Percentiles rank a stretch among this genome's conserved stretches.
Conservation (phyloP, 495 filamentous ascomycete species). For the Aspergillus asperescens region DNA sequence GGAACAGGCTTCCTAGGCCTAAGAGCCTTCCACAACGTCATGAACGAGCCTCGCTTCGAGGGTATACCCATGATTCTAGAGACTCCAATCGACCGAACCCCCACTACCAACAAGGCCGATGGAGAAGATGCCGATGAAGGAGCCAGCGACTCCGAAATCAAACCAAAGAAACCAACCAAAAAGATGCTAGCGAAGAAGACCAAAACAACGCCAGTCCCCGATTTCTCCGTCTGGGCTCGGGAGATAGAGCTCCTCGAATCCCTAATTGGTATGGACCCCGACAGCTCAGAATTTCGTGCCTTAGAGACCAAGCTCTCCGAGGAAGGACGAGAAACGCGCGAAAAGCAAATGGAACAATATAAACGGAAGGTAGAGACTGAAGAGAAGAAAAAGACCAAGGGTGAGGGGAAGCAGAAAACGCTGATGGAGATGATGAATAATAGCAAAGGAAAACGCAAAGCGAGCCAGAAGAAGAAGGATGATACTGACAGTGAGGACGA, state of each 20-base stretch:
- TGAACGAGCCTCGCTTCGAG: constrained; percentile 75
- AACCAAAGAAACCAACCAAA: constrained; percentile 14
- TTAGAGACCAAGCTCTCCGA: constrained; percentile 61
- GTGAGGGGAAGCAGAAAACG: constrained; percentile 31
- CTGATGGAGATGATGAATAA: constrained; percentile 38
- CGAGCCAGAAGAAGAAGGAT: constrained; percentile 3
- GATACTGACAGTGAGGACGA: constrained; percentile 17
- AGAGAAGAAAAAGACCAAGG: constrained; percentile 45
- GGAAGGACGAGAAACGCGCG: constrained; percentile 62
- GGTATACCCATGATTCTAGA: constrained; percentile 88
- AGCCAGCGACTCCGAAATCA: constrained; percentile 21
- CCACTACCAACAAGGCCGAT: constrained; percentile 1
- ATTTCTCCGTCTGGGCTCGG: constrained; percentile 72
- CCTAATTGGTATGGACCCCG: constrained; percentile 74
- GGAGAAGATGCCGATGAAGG: constrained; percentile 9
- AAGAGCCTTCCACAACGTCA: constrained; percentile 81
- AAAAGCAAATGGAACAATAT: constrained; percentile 69
- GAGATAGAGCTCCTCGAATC: constrained; percentile 88
- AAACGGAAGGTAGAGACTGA: constrained; percentile 62
- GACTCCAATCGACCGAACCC: constrained; percentile 74
- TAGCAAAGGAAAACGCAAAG: constrained; percentile 11
- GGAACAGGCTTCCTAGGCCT: constrained; percentile 88
- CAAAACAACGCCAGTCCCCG: constrained; percentile 47
- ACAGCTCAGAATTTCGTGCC: constrained; percentile 60
- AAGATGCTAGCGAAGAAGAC: constrained; percentile 27